A percentile compares a stretch with the other conserved stretches of the same genome.
Conservation (phyloP, 2,329 filamentous ascomycete species). For the Fusarium musae region DNA sequence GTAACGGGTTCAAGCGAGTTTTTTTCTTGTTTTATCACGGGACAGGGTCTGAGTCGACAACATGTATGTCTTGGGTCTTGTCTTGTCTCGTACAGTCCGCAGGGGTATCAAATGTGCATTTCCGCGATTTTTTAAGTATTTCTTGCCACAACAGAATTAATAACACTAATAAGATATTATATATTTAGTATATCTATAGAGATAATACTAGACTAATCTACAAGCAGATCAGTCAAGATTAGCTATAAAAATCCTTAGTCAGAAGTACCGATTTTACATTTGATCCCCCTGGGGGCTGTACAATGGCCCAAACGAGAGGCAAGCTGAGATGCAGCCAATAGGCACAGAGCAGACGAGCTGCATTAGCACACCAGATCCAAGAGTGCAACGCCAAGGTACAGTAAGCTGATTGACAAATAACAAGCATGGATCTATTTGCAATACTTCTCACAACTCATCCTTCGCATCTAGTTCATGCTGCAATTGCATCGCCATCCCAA, state of each 20-base stretch:
- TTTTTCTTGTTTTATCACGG: neutral
- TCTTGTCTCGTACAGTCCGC: neutral
- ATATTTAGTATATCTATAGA: too few species aligned
- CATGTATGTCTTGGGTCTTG: neutral
- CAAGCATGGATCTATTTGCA: neutral
- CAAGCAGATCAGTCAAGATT: too few species aligned
- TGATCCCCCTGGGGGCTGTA: too few species aligned
- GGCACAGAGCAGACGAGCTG: neutral
- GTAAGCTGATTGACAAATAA: neutral
- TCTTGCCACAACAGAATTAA: too few species aligned
- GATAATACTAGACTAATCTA: too few species aligned
- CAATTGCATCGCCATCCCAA: constrained; percentile 44
- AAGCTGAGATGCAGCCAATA: neutral
- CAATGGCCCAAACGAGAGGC: neutral
- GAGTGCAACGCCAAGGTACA: neutral
- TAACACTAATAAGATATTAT: too few species aligned
- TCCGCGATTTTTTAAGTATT: too few species aligned
- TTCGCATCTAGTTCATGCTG: constrained; percentile 43
- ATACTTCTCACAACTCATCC: constrained; percentile 39
- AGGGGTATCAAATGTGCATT: too few species aligned
- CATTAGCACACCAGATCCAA: neutral
- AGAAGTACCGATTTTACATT: too few species aligned
- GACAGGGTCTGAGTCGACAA: neutral
- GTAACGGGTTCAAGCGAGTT: neutral
- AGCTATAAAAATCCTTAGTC: too few species aligned